These are phyloP conservation scores for Cercospora nicotianae DNA, from an alignment of 2,329 filamentous ascomycete species.

Conservation along the genomic window DNA sequence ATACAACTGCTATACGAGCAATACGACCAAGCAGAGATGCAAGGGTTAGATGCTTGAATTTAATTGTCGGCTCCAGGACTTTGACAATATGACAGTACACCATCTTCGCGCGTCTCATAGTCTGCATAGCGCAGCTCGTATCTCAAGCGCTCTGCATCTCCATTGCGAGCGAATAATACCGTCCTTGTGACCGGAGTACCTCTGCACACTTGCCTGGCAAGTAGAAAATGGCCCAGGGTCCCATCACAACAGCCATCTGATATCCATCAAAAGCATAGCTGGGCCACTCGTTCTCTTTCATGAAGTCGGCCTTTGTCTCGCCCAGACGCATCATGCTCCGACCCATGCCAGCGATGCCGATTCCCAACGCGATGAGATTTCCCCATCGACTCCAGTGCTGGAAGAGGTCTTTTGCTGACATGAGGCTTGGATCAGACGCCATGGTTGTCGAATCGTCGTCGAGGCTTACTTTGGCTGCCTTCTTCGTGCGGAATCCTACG, in stretches of 20 bases:
- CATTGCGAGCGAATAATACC: background rate
- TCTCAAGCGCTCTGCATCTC: background rate
- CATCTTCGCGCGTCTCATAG: background rate
- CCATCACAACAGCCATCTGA: constrained; percentile 21
- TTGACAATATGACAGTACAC: too few relatives aligned
- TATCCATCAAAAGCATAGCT: constrained; percentile 20
- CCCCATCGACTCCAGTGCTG: constrained; percentile 12
- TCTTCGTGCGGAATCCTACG: background rate
- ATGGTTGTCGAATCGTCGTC: background rate
- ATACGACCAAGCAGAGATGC: too few relatives aligned
- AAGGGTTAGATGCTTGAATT: too few relatives aligned
- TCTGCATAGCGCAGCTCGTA: background rate
- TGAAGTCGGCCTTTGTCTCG: constrained; percentile 12
- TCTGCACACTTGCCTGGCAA: constrained; percentile 17
- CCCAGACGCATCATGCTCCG: constrained; percentile 20
- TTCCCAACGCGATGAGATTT: constrained; percentile 19
- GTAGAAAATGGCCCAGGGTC: constrained; percentile 16
- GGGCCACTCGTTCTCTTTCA: constrained; percentile 19
- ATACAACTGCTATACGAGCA: too few relatives aligned
- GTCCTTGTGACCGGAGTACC: background rate
- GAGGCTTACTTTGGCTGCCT: background rate
- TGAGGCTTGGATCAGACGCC: background rate
- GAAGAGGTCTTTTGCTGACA: constrained; percentile 7
- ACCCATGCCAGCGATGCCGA: constrained; percentile 14
- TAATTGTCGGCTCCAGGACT: too few relatives aligned